Percentiles rank a stretch among this genome's conserved stretches.
Evolutionary conservation across 306 rosid species (phyloP).

Genomic region (Alnus rubra): DNA sequence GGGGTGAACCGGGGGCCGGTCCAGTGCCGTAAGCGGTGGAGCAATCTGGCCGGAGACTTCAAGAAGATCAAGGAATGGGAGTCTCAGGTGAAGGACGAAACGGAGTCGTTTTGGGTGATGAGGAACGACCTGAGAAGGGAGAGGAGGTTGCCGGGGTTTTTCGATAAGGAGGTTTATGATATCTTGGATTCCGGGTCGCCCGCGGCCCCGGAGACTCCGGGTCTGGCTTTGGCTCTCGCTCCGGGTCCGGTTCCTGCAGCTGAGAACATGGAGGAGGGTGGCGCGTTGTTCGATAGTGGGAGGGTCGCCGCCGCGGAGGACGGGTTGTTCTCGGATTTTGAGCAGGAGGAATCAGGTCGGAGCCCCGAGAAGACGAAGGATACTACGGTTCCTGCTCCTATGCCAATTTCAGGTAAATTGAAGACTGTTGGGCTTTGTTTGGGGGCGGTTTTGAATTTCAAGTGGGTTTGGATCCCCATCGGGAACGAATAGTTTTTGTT

Average conservation of each 20-base stretch:
- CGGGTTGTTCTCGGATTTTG: constrained; percentile 74
- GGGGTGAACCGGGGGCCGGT: constrained; percentile 96
- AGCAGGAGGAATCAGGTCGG: constrained; percentile 63
- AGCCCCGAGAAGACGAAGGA: constrained; percentile 53
- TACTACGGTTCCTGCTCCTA: constrained; percentile 48
- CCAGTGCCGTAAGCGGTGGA: constrained; percentile 99
- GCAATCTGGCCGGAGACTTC: constrained; percentile 92
- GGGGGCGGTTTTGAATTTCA: background rate
- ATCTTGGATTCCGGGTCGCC: constrained; percentile 67
- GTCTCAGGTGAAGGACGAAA: constrained; percentile 60
- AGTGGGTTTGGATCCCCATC: background rate
- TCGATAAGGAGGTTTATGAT: constrained; percentile 86
- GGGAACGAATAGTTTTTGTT: background rate
- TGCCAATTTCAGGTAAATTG: constrained; percentile 68
- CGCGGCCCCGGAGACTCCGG: constrained; percentile 26
- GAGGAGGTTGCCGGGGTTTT: constrained; percentile 87
- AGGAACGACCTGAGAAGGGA: constrained; percentile 91
- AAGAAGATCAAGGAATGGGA: constrained; percentile 99
- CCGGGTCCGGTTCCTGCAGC: background rate
- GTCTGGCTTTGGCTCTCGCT: constrained; percentile 22
- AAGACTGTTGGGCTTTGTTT: background rate
- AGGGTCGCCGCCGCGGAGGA: constrained; percentile 63
- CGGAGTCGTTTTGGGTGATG: constrained; percentile 96
- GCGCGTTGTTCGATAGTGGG: constrained; percentile 57
- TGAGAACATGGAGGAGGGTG: constrained; percentile 41